Percentiles rank a stretch among this genome's conserved stretches.
Conservation (phyloP, 2,329 filamentous ascomycete species). For the Trichothecium roseum region DNA sequence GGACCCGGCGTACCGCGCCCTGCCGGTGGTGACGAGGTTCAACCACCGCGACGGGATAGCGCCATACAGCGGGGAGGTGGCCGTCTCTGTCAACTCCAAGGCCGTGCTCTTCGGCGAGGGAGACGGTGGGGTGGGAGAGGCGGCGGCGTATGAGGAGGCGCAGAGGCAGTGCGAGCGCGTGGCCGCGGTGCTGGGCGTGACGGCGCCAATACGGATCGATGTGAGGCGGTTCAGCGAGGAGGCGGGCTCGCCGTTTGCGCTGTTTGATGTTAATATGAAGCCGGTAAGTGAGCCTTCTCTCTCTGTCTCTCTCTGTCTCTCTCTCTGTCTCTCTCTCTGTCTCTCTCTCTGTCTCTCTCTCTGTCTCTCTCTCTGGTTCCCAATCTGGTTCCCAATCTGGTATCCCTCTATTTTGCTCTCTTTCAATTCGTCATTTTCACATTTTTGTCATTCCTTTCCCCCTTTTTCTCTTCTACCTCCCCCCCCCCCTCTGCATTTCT, state of each 20-base stretch:
- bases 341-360: too few species aligned
- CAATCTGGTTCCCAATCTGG: too few species aligned
- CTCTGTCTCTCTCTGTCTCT: too few species aligned
- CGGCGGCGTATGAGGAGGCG: slow-evolving; percentile 19
- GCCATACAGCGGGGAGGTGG: slow-evolving; percentile 36
- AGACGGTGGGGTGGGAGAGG: slow-evolving; percentile 16
- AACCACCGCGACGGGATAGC: slow-evolving; percentile 36
- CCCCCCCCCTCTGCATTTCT: too few species aligned
- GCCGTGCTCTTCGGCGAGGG: too few species aligned
- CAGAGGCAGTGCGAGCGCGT: slow-evolving; percentile 27
- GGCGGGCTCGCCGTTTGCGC: slow-evolving; percentile 24
- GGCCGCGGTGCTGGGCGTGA: slow-evolving; percentile 25
- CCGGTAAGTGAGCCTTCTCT: slow-evolving; percentile 30
- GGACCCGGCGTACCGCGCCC: slow-evolving; percentile 24
- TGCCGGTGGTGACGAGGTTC: slow-evolving; percentile 34
- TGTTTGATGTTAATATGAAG: slow-evolving; percentile 44
- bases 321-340: too few species aligned
- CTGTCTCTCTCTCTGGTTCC: too few species aligned
- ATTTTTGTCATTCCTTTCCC: too few species aligned
- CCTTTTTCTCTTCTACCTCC: too few species aligned
- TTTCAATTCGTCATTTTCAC: too few species aligned
- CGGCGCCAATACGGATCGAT: slow-evolving; percentile 35
- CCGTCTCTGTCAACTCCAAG: slow-evolving; percentile 34
- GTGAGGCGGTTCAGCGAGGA: slow-evolving; percentile 23
- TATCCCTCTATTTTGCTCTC: too few species aligned